Percentiles rank a stretch among this genome's conserved stretches.
Evolutionary conservation across 345 rosid genomes (phyloP).

Genomic region (Citrus sp.): DNA sequence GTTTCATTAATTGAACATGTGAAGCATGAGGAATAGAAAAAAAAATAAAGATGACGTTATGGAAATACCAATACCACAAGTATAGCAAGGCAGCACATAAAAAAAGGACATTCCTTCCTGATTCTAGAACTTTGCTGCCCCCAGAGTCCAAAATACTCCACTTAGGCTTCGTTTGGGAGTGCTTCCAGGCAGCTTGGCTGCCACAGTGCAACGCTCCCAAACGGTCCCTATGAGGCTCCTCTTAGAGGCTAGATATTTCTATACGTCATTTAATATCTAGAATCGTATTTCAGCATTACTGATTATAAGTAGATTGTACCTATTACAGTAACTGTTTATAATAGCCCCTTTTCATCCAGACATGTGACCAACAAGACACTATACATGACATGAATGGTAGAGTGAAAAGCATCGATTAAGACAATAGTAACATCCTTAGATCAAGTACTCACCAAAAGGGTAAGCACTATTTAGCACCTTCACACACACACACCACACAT

Average conservation of each 20-base stretch:
- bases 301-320: neutral
- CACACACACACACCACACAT: neutral
- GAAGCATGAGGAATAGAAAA: conserved; percentile 9
- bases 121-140: too few relatives aligned
- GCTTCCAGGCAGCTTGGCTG: too few relatives aligned
- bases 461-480: neutral
- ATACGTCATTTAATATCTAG: neutral
- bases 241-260: neutral
- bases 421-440: neutral
- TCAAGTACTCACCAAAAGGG: neutral
- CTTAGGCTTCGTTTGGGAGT: too few relatives aligned
- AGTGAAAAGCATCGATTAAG: neutral
- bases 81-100: too few relatives aligned
- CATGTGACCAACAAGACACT: neutral
- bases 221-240: too few relatives aligned
- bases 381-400: neutral
- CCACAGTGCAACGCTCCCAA: too few relatives aligned
- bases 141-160: neutral
- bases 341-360: neutral
- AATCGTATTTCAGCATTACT: neutral
- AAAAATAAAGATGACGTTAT: conserved; percentile 7
- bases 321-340: neutral
- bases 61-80: neutral
- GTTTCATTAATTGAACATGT: neutral
- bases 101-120: too few relatives aligned